A percentile compares a stretch with the other conserved stretches of the same genome.
Conservation (phyloP, 164 flowering plant genomes). For the Euptelea pleiosperma region DNA sequence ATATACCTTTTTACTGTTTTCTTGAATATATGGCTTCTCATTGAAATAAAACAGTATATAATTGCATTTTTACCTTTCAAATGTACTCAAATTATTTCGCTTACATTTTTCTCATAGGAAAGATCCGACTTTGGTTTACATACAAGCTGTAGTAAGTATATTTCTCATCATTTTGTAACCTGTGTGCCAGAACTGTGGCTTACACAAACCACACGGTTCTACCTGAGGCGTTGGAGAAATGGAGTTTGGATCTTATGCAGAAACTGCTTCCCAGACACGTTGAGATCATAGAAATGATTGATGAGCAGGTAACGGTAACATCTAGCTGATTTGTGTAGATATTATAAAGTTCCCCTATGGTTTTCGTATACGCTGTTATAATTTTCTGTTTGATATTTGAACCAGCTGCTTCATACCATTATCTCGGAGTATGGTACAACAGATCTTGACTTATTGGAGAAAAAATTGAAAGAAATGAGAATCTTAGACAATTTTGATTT, state of each 20-base stretch:
- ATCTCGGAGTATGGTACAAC: slow-evolving; percentile 67
- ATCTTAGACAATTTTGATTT: slow-evolving; percentile 76
- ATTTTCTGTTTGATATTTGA: slow-evolving; percentile 16
- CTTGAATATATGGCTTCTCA: slow-evolving; percentile 1
- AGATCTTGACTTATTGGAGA: slow-evolving; percentile 52
- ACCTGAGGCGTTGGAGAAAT: slow-evolving; percentile 96
- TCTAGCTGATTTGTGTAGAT: background rate
- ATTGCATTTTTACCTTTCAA: background rate
- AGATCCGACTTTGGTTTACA: background rate
- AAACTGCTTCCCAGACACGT: slow-evolving; percentile 90
- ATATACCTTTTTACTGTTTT: background rate
- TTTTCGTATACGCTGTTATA: slow-evolving; percentile 6
- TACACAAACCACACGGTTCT: slow-evolving; percentile 97
- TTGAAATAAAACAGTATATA: slow-evolving; percentile 1
- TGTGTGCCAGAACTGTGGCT: slow-evolving; percentile 72
- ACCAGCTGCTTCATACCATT: slow-evolving; percentile 62
- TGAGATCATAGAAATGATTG: slow-evolving; percentile 87
- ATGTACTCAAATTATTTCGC: background rate
- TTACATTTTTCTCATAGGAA: background rate
- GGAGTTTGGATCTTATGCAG: slow-evolving; percentile 94
- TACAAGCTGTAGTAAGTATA: background rate
- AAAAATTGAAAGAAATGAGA: slow-evolving; percentile 72
- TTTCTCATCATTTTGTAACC: slow-evolving; percentile 3
- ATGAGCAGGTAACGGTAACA: slow-evolving; percentile 64
- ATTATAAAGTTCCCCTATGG: background rate